Evolutionary conservation across 2,329 filamentous ascomycete species (phyloP).

Genomic region (Penicillium freii): DNA sequence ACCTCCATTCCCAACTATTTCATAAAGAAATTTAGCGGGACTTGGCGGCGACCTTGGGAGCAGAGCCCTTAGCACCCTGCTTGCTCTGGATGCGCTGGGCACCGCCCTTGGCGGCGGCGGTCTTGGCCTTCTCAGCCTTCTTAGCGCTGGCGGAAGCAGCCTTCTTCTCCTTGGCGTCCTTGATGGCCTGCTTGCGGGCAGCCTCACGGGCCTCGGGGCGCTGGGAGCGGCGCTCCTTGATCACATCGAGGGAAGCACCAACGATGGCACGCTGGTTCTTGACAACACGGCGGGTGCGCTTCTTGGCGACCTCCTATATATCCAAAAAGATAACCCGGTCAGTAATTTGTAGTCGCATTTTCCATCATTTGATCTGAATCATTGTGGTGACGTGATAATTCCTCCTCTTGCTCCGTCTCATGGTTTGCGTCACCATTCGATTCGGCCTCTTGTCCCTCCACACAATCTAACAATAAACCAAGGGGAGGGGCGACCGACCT

Average conservation of each 20-base stretch:
- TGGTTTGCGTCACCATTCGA: conserved; percentile 3
- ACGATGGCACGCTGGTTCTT: conserved; percentile 99
- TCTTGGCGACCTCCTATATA: conserved; percentile 96
- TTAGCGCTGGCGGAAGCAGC: conserved; percentile 79
- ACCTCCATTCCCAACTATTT: conserved; percentile 32
- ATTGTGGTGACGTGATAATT: conserved; percentile 5
- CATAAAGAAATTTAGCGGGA: conserved; percentile 65
- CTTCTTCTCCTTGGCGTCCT: conserved; percentile 99
- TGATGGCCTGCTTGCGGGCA: conserved; percentile 85
- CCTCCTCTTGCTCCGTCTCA: conserved; percentile 17
- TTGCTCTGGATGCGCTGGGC: conserved; percentile 82
- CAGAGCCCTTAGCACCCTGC: conserved; percentile 92
- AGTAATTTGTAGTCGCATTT: conserved; percentile 23
- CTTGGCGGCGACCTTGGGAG: conserved; percentile 79
- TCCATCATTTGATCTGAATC: background rate
- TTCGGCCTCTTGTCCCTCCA: conserved; percentile 9
- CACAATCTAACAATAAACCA: conserved; percentile 20
- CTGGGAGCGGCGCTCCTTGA: conserved; percentile 96
- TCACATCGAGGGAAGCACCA: conserved; percentile 97
- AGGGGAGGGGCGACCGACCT: conserved; percentile 66
- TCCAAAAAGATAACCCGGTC: conserved; percentile 29
- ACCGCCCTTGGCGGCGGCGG: conserved; percentile 76
- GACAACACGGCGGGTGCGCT: conserved; percentile 95
- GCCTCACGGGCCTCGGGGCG: conserved; percentile 94
- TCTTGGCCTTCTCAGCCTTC: conserved; percentile 99